A percentile compares a stretch with the other conserved stretches of the same genome.
These are phyloP conservation scores for Cyclotella sp. DNA, from an alignment of 108 stramenopile species.

Conservation along the genomic window DNA sequence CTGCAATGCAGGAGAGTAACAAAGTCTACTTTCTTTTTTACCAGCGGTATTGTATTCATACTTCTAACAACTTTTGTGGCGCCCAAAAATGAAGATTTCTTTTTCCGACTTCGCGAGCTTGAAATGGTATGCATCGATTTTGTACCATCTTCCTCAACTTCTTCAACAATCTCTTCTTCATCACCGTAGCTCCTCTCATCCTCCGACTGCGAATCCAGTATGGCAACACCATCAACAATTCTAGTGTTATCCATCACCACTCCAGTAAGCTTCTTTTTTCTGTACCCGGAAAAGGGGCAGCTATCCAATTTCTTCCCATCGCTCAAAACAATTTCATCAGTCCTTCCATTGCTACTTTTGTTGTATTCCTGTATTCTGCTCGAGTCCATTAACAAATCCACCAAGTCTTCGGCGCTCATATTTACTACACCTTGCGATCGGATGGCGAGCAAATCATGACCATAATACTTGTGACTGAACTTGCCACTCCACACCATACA, in stretches of 20 bases:
- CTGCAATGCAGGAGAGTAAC: constrained; percentile 72
- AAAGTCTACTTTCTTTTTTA: constrained; percentile 68
- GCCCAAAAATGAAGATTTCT: constrained; percentile 60
- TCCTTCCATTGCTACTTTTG: constrained; percentile 73
- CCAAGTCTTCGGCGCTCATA: constrained; percentile 60
- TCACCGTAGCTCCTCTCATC: constrained; percentile 36
- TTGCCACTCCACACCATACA: constrained; percentile 71
- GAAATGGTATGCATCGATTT: neutral
- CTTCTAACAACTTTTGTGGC: constrained; percentile 78
- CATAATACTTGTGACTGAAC: constrained; percentile 71
- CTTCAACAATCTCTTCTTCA: constrained; percentile 22
- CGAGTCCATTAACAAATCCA: constrained; percentile 78
- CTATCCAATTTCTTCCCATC: constrained; percentile 53
- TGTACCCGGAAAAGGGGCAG: constrained; percentile 49
- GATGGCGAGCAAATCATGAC: constrained; percentile 74
- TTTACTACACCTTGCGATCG: constrained; percentile 66
- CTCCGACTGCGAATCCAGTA: constrained; percentile 44
- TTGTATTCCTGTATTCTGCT: constrained; percentile 80
- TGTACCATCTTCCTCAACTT: constrained; percentile 14
- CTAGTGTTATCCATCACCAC: constrained; percentile 46
- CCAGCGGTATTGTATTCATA: constrained; percentile 64
- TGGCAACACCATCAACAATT: constrained; percentile 44
- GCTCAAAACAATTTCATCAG: constrained; percentile 65
- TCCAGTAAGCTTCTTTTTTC: constrained; percentile 53
- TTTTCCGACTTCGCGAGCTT: neutral